Percentiles rank a stretch among this genome's conserved stretches.
Evolutionary conservation across 1,284 basidiomycete genomes (phyloP).

Genomic region (Tilletia walkeri): DNA sequence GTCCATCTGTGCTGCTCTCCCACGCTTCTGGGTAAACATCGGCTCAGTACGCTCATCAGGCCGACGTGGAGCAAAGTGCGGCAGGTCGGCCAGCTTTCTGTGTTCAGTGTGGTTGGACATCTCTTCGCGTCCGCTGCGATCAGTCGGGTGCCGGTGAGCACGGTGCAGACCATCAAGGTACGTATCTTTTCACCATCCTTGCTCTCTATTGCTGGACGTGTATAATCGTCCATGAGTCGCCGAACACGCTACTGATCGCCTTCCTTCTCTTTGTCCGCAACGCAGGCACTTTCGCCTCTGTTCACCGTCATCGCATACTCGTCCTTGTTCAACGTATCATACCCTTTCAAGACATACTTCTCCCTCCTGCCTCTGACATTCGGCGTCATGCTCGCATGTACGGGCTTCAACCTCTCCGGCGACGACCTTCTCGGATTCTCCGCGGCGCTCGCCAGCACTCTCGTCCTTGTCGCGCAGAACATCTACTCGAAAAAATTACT

Average conservation of each 20-base stretch:
- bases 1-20: slow-evolving; percentile 64
- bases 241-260: slow-evolving; percentile 10
- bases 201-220: background rate
- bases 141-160: slow-evolving; percentile 90
- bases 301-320: slow-evolving; percentile 96
- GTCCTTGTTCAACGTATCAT: slow-evolving; percentile 84
- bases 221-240: background rate
- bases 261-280: background rate
- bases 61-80: slow-evolving; percentile 73
- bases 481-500: slow-evolving; percentile 99
- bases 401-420: slow-evolving; percentile 82
- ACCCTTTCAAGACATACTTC: slow-evolving; percentile 84
- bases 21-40: slow-evolving; percentile 30
- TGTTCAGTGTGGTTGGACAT: slow-evolving; percentile 90
- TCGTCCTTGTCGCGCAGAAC: slow-evolving; percentile 96
- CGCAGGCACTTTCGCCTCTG: slow-evolving; percentile 85
- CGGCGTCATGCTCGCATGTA: slow-evolving; percentile 96
- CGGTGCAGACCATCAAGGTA: slow-evolving; percentile 98
- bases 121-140: slow-evolving; percentile 96
- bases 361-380: slow-evolving; percentile 90
- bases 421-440: slow-evolving; percentile 60
- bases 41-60: slow-evolving; percentile 48
- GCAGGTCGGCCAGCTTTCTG: slow-evolving; percentile 84
- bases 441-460: slow-evolving; percentile 61
- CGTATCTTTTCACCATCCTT: slow-evolving; percentile 35